Base-by-base conservation (phyloP, 2,329 filamentous ascomycete genomes). In the Phialocephala sp. region DNA sequence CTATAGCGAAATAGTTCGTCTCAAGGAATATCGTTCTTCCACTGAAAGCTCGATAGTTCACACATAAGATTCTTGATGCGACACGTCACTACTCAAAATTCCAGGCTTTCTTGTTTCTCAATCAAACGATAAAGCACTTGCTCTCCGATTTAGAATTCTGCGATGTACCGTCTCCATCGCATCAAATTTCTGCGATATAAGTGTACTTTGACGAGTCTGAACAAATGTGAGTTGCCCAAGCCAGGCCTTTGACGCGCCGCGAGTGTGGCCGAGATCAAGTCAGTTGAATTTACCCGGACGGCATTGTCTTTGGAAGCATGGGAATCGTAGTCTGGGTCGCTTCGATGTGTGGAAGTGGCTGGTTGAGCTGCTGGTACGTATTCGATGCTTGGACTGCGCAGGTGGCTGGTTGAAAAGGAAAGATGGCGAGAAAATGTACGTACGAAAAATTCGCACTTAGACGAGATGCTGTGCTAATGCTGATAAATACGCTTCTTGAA, bases 1-100 rank as follows among this genome's bases (percentile, higher is more conserved):
- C 50, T 24, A 54, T 54, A 54, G 24, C 50, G 50, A 54, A 18
- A 54, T 32, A 11, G 2, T 35, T 54, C 18, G 1, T 54, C 27
- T 11, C 27, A n/a, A n/a, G 50, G 27, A 54, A 18, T 54, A 54
- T 54, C 27, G 50, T 32, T 54, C 24, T 32, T 54, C 50, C 50
- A 32, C 24, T 32, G 24, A 27, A 32, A 35, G 50, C 50, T 27
- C 24, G 22, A 35, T 18, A 18, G 18, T 14, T 54, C 24, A 9
- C 45, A 3, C 12, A 24, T 15, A 22, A 27, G 8, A 20, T 12
- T 6, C 45, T 14, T 24, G 45, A 27, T 20, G 9, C 22, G 20
- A 50, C 22, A 11, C 45, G 20, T 50, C 27, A 6, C 27, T 32
- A 3, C 6, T 27, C n/a, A 20, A 22, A 22, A n/a, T 27, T 32